phyloP scores from a whole-genome alignment of 805 yeast species.

The Pachysolen tannophilus region DNA sequence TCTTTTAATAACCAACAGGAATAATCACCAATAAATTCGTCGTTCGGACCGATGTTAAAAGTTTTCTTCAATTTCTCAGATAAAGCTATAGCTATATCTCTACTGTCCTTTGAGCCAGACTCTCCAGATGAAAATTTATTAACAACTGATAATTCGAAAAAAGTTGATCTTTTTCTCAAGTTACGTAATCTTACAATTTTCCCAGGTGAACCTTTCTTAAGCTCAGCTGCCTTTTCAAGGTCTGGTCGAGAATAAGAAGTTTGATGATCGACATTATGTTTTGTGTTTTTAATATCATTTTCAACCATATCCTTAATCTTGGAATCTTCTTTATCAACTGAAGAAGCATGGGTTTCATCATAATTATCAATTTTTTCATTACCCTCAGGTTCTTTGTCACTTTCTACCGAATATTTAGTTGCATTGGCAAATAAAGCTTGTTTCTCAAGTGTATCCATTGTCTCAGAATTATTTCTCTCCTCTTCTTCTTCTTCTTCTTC shows the following conservation, averaged over 20 bases:
- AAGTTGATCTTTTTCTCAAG: conserved; percentile 12
- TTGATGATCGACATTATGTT: no score
- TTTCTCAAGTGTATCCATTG: conserved; percentile 5
- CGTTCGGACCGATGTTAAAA: conserved; percentile 44
- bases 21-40: conserved; percentile 50
- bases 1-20: conserved; percentile 78
- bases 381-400: conserved; percentile 8
- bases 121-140: conserved; percentile 19
- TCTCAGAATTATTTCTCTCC: conserved; percentile 8
- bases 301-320: no score
- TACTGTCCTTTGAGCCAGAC: conserved; percentile 9
- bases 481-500: conserved; percentile 10
- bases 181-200: no score
- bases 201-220: neutral
- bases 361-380: no score
- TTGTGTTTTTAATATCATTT: no score
- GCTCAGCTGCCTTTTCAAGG: neutral
- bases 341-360: no score
- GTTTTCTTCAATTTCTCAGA: conserved; percentile 25
- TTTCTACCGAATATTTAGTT: conserved; percentile 8
- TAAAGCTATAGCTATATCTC: conserved; percentile 27
- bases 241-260: no score
- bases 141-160: conserved; percentile 26
- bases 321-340: no score
- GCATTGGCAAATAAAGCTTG: neutral